Evolutionary conservation across 2,329 filamentous ascomycete genomes (phyloP).

Genomic region (Alternaria metachromatica): DNA sequence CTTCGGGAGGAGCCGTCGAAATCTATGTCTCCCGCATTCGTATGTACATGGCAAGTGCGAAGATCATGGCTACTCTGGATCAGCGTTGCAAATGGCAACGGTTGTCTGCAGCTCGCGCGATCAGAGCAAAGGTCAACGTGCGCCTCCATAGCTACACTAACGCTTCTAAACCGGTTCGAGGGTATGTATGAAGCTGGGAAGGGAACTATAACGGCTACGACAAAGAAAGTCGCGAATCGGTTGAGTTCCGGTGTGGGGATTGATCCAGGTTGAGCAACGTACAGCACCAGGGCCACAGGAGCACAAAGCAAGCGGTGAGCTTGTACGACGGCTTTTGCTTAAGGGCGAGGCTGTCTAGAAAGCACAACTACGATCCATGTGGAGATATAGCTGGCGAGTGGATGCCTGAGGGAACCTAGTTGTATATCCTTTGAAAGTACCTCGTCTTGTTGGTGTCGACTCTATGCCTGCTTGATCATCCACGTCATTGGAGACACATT

Average conservation of each 20-base stretch:
- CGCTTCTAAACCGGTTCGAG: conserved; percentile 1
- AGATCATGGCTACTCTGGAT: conserved; percentile 2
- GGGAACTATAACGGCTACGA: not conserved
- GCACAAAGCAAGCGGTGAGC: conserved; percentile 34
- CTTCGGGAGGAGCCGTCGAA: not conserved
- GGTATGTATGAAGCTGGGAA: not conserved
- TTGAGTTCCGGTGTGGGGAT: conserved; percentile 20
- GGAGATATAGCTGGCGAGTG: not conserved
- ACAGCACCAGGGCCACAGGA: conserved; percentile 15
- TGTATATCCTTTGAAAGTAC: not conserved
- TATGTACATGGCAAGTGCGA: not conserved
- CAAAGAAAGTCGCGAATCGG: conserved; percentile 29
- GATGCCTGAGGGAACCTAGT: not conserved
- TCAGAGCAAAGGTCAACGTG: conserved; percentile 7
- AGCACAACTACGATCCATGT: not conserved
- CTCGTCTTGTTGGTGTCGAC: not conserved
- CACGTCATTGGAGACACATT: not conserved
- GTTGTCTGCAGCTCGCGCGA: conserved; percentile 30
- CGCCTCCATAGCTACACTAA: conserved; percentile 2
- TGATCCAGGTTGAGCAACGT: conserved; percentile 26
- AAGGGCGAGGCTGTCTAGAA: not conserved
- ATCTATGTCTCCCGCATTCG: not conserved
- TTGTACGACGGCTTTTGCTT: conserved; percentile 21
- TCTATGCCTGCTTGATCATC: not conserved
- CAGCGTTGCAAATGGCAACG: conserved; percentile 19